A percentile compares a stretch with the other conserved stretches of the same genome.
phyloP scores from a whole-genome alignment of 1,284 basidiomycete genomes.

The Apiotrichum montevideense region DNA sequence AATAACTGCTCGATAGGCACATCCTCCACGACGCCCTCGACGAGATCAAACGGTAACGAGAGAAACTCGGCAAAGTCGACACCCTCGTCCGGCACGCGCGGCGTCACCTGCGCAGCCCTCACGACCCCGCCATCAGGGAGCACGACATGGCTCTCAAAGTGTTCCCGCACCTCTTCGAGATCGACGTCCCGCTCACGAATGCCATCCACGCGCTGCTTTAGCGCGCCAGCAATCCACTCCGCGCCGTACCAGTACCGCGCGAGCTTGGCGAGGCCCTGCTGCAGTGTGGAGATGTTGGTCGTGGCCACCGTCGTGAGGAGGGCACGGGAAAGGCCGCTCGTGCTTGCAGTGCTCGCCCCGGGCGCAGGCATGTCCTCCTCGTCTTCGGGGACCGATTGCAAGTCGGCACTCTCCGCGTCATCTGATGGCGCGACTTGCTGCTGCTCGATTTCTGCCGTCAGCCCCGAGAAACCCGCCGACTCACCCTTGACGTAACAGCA shows the following conservation, averaged over 20 bases:
- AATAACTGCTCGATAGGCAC: constrained; percentile 16
- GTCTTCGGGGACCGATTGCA: background rate
- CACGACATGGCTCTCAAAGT: constrained; percentile 20
- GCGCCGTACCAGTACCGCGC: constrained; percentile 24
- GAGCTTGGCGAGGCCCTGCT: constrained; percentile 22
- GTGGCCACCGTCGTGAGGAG: constrained; percentile 19
- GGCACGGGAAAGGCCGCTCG: constrained; percentile 15
- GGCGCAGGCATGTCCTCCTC: background rate
- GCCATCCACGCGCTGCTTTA: constrained; percentile 21
- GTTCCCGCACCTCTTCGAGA: constrained; percentile 21
- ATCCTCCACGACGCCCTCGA: constrained; percentile 17
- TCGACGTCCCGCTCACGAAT: constrained; percentile 23
- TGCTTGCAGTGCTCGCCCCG: background rate
- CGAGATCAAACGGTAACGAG: constrained; percentile 19
- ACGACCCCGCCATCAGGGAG: constrained; percentile 26
- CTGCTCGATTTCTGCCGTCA: constrained; percentile 12
- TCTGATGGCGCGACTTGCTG: background rate
- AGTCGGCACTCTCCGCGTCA: background rate
- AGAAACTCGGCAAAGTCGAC: constrained; percentile 13
- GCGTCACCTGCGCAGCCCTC: background rate
- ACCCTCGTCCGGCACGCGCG: background rate
- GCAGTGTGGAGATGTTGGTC: constrained; percentile 19
- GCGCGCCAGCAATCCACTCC: constrained; percentile 23
- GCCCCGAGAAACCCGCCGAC: background rate
- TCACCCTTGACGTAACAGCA: constrained; percentile 32